Conservation (phyloP, 2,329 filamentous ascomycete genomes). For the Penicillium sp. region DNA sequence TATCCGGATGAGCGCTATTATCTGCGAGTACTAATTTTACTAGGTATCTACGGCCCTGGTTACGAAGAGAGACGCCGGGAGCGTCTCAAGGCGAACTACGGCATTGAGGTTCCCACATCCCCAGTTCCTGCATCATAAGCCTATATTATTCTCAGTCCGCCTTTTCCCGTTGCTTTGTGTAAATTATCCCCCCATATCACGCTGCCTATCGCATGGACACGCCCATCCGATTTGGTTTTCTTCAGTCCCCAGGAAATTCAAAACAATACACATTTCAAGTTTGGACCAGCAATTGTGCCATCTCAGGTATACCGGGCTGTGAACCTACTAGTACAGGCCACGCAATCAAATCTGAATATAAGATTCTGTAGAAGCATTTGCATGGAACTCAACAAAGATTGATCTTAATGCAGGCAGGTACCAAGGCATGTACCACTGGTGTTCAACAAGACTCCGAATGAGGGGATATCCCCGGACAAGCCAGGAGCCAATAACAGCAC, state of each 20-base stretch:
- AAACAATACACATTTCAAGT: constrained; percentile 6
- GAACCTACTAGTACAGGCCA: background rate
- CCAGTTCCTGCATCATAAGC: constrained; percentile 35
- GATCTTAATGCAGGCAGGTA: background rate
- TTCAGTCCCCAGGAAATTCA: constrained; percentile 12
- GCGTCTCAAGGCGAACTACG: constrained; percentile 77
- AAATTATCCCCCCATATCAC: constrained; percentile 25
- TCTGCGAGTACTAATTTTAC: constrained; percentile 12
- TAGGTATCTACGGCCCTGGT: constrained; percentile 70
- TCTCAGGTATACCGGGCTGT: background rate
- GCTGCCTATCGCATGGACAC: constrained; percentile 18
- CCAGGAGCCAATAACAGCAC: constrained; percentile 21
- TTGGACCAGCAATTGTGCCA: background rate
- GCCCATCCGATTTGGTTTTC: constrained; percentile 15
- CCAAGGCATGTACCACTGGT: background rate
- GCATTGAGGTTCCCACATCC: constrained; percentile 68
- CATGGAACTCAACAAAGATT: background rate
- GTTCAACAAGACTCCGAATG: background rate
- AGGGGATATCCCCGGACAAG: constrained; percentile 6
- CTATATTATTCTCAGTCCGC: constrained; percentile 15
- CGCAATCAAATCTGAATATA: background rate
- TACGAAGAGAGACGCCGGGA: constrained; percentile 76
- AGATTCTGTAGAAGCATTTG: background rate
- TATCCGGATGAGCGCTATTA: constrained; percentile 1
- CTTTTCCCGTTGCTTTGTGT: constrained; percentile 22